A percentile compares a stretch with the other conserved stretches of the same genome.
These are phyloP conservation scores for Daldinia sp. DNA, from an alignment of 2,329 filamentous ascomycete species.

Conservation along the genomic window DNA sequence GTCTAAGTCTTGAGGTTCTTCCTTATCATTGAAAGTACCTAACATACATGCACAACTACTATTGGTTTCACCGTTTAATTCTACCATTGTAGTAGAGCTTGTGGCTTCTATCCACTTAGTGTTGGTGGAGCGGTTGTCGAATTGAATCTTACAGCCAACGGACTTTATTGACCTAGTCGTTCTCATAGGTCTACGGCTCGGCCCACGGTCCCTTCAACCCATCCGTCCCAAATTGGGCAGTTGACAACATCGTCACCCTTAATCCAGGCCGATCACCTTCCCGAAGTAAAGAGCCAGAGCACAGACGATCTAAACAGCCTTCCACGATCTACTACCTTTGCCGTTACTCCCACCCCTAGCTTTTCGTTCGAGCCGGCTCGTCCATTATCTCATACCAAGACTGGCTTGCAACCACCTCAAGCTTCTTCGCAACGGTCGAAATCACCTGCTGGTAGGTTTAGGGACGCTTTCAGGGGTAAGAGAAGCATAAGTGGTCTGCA, in stretches of 20 bases:
- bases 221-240: constrained; percentile 75
- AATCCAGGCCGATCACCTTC: constrained; percentile 68
- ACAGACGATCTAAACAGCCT: constrained; percentile 45
- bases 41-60: neutral
- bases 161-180: constrained; percentile 36
- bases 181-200: constrained; percentile 50
- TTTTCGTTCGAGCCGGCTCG: constrained; percentile 51
- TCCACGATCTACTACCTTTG: constrained; percentile 56
- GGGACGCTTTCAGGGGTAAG: constrained; percentile 75
- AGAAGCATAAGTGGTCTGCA: constrained; percentile 61
- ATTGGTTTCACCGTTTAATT: constrained; percentile 22
- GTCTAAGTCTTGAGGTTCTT: neutral
- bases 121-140: constrained; percentile 24
- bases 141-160: constrained; percentile 37
- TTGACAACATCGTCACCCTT: constrained; percentile 77
- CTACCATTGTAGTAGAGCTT: neutral
- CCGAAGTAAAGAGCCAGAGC: constrained; percentile 58
- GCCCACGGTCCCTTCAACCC: constrained; percentile 66
- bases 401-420: constrained; percentile 57
- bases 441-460: constrained; percentile 78
- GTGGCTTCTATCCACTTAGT: constrained; percentile 1
- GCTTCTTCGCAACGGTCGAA: constrained; percentile 68
- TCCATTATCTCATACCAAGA: constrained; percentile 52
- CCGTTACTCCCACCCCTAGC: constrained; percentile 50
- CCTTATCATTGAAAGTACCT: constrained; percentile 3